Percentiles rank a stretch among this genome's conserved stretches.
Evolutionary conservation across 2,329 filamentous ascomycete species (phyloP).

Genomic region (Colletotrichum theobromicola): DNA sequence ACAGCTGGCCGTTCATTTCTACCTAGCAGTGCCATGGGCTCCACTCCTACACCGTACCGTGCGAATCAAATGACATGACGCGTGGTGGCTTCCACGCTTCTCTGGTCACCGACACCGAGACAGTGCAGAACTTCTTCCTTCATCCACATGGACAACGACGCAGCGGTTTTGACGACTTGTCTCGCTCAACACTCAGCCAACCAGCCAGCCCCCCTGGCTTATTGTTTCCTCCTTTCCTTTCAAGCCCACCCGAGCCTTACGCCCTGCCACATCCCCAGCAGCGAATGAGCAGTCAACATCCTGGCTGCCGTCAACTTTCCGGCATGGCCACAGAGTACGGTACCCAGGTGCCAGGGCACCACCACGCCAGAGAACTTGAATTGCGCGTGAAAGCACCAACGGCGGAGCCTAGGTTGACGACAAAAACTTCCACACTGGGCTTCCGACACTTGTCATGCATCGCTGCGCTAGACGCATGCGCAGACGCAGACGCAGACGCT

Average conservation of each 20-base stretch:
- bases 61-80: not conserved
- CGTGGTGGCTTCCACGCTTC: not conserved
- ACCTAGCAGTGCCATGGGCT: not conserved
- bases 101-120: not conserved
- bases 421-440: not conserved
- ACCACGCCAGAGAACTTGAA: not conserved
- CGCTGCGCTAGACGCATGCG: not conserved
- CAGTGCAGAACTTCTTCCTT: not conserved
- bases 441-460: not conserved
- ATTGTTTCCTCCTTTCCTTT: constrained; percentile 16
- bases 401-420: not conserved
- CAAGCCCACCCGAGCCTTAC: not conserved
- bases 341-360: not conserved
- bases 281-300: not conserved
- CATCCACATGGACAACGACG: not conserved
- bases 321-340: not conserved
- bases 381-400: not conserved
- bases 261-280: not conserved
- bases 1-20: not conserved
- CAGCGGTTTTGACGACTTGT: not conserved
- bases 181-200: not conserved
- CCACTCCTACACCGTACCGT: constrained; percentile 19
- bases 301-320: not conserved
- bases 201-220: not conserved
- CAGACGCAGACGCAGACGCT: not conserved